Percentiles rank a stretch among this genome's conserved stretches.
Evolutionary conservation across 495 filamentous ascomycete genomes (phyloP).

Genomic region (Pyrenopolyporus hunteri): DNA sequence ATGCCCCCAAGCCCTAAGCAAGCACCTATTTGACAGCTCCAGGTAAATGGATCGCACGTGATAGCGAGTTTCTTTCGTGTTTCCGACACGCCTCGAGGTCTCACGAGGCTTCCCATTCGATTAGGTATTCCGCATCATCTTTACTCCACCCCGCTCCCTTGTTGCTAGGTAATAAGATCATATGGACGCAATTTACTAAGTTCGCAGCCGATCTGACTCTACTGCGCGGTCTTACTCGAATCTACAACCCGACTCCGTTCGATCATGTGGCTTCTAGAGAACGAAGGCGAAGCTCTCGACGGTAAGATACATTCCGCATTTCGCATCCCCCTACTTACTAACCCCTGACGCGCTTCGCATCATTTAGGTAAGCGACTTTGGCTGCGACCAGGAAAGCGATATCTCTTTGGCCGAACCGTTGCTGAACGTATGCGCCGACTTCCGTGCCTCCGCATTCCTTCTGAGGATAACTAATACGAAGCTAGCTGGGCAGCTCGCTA

Average conservation of each 20-base stretch:
- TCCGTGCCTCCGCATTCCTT: background rate
- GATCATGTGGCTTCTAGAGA: constrained; percentile 67
- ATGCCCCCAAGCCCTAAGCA: too few species aligned
- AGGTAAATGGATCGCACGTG: constrained; percentile 18
- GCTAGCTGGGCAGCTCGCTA: constrained; percentile 61
- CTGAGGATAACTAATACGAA: constrained; percentile 12
- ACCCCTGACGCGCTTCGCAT: too few species aligned
- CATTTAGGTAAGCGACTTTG: constrained; percentile 72
- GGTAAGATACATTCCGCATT: constrained; percentile 42
- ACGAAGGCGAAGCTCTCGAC: constrained; percentile 58
- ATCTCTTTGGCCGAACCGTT: constrained; percentile 74
- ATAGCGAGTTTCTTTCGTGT: constrained; percentile 32
- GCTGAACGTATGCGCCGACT: constrained; percentile 51
- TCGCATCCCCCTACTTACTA: constrained; percentile 1
- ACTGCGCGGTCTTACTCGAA: background rate
- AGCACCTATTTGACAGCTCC: background rate
- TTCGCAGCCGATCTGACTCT: background rate
- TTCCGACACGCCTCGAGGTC: constrained; percentile 4
- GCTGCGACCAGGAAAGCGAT: constrained; percentile 81
- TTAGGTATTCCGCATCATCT: constrained; percentile 2
- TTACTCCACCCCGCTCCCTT: constrained; percentile 4
- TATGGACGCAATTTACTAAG: too few species aligned
- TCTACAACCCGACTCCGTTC: background rate
- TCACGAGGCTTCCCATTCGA: constrained; percentile 9
- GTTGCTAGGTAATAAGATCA: background rate